Conservation (phyloP, 768 basidiomycete species). For the Albatrellus ellisii region DNA sequence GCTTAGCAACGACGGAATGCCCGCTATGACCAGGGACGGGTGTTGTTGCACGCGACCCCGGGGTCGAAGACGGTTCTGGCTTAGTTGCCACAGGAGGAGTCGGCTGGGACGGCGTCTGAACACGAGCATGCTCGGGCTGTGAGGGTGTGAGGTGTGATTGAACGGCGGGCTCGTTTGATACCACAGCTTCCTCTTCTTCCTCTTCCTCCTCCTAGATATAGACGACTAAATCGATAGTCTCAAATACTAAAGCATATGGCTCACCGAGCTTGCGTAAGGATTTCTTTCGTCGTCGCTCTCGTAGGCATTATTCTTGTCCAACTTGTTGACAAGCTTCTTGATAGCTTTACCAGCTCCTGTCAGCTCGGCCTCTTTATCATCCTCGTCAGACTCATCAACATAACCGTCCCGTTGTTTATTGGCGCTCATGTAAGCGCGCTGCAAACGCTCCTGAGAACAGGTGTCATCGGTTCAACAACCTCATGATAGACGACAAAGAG, state of each 20-base stretch:
- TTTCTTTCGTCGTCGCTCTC: conserved; percentile 69
- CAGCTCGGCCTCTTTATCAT: conserved; percentile 42
- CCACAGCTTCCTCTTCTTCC: conserved; percentile 51
- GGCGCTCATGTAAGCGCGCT: conserved; percentile 68
- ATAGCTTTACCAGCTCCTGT: conserved; percentile 67
- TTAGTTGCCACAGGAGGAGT: conserved; percentile 13
- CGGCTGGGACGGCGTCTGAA: conserved; percentile 23
- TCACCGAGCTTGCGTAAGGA: conserved; percentile 68
- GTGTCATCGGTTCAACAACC: conserved; percentile 1
- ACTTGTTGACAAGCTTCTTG: conserved; percentile 75
- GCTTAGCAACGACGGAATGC: conserved; percentile 69
- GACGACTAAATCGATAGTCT: conserved; percentile 6
- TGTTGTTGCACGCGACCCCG: conserved; percentile 46
- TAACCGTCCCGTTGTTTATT: conserved; percentile 62
- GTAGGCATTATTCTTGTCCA: conserved; percentile 73
- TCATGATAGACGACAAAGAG: too few species aligned
- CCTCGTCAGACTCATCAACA: conserved; percentile 65
- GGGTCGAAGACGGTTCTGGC: conserved; percentile 21
- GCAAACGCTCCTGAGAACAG: conserved; percentile 56
- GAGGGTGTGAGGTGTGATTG: conserved; percentile 35
- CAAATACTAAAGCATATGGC: conserved; percentile 16
- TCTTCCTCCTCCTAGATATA: conserved; percentile 49
- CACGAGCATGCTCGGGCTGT: conserved; percentile 16
- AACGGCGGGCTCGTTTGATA: conserved; percentile 31
- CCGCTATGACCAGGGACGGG: conserved; percentile 52